Base-by-base conservation (phyloP, 169 alveolate species). In the Plasmodium vivax region DNA sequence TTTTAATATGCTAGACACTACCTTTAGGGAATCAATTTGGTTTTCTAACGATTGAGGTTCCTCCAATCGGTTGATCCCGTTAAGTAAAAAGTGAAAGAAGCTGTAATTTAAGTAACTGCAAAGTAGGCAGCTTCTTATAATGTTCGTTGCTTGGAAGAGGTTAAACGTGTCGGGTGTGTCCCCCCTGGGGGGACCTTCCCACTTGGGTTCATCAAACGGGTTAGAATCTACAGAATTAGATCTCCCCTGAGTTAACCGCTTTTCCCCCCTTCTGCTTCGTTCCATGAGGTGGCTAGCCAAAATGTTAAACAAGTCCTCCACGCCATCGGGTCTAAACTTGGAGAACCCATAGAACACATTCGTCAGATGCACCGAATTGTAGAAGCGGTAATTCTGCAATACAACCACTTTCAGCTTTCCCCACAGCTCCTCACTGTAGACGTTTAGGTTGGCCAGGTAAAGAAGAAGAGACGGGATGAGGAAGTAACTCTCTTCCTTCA, bases 301-400 rank as follows among this genome's bases (percentile, higher is more conserved):
- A 75, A 47, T 36, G 19, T 85, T 82, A 85, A 85, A 85, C 38
- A 85, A 80, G 10, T 85, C 93, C 14, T 85, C 62, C 30, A 75
- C 80, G 23, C 8, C 16, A 85, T 38, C 47, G 38, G 93, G 87
- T 10, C 56, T 75, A 56, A 85, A 85, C 62, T 85, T 85, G 23
- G 93, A 75, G 81, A 85, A 85, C 41, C 85, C 82, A 79, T 85
- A 85, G 41, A 74, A 85, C 68, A 85, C 19, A 74, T 85, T 85
- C 36, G 93, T 85, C 32, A 85, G 19, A 74, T 85, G 93, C 36
- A 85, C 79, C 27, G 93, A 85, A 19, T 85, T 85, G 81, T 85
- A 85, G 80, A 85, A 85, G 51, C 62, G 27, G 43, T 85, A 85
- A 85, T 85, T 85, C 45, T 85, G 82, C 43, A 85, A 34, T 47